These are phyloP conservation scores for Phytophthora sansomeana DNA, from an alignment of 352 stramenopile species.

Conservation along the genomic window DNA sequence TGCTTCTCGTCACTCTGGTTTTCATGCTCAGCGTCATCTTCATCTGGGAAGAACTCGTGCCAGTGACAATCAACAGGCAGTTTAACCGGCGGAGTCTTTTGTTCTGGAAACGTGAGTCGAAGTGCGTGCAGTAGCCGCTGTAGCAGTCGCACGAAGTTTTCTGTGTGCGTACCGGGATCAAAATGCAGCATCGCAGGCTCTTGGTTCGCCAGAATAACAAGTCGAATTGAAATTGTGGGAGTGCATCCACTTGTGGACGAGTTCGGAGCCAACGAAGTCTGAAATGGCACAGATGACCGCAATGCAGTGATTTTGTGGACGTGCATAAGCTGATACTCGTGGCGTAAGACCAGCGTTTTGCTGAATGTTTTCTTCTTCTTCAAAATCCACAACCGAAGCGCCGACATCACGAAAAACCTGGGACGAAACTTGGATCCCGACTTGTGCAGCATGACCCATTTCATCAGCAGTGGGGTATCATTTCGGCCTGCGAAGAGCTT, in stretches of 20 bases:
- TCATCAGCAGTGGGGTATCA: conserved; percentile 62
- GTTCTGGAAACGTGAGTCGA: conserved; percentile 53
- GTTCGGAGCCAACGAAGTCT: neutral
- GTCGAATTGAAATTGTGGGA: conserved; percentile 43
- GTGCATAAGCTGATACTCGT: conserved; percentile 59
- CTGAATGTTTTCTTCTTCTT: conserved; percentile 59
- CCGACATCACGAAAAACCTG: conserved; percentile 64
- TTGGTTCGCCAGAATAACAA: conserved; percentile 30
- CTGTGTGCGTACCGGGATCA: conserved; percentile 61
- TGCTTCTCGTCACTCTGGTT: conserved; percentile 23
- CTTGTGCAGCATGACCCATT: conserved; percentile 69
- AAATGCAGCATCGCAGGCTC: conserved; percentile 49
- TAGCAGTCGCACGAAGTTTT: conserved; percentile 59
- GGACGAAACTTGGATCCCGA: conserved; percentile 47
- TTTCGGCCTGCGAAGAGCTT: conserved; percentile 57
- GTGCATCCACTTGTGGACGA: conserved; percentile 11
- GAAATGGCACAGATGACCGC: conserved; percentile 14
- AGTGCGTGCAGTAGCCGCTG: conserved; percentile 61
- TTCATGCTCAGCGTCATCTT: neutral
- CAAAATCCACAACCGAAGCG: conserved; percentile 58
- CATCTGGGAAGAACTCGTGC: conserved; percentile 56
- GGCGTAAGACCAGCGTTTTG: conserved; percentile 37
- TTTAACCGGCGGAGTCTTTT: conserved; percentile 39
- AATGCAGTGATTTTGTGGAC: conserved; percentile 51
- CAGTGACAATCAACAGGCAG: conserved; percentile 56